Conservation (phyloP, 177 flowering plant species). For the Vitis hybrid region DNA sequence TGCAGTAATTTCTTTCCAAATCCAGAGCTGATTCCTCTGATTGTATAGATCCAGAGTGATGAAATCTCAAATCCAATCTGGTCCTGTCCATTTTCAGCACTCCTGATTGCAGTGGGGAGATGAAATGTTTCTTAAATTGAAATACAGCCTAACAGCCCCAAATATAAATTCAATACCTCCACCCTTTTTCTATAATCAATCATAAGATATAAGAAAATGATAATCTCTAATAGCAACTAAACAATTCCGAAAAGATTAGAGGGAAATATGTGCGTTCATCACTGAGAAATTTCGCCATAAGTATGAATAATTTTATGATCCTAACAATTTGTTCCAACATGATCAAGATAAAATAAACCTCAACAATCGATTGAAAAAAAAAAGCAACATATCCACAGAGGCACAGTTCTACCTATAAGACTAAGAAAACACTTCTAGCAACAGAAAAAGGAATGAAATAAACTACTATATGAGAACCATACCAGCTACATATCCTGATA, state of each 20-base stretch:
- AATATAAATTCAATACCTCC: constrained; percentile 7
- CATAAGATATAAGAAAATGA: not conserved
- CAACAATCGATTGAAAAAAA: no score
- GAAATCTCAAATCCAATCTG: constrained; percentile 46
- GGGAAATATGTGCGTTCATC: no score
- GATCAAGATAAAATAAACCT: no score
- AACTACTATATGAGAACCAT: not conserved
- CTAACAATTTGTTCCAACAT: no score
- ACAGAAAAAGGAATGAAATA: not conserved
- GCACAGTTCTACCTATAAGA: not conserved
- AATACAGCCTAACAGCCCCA: not conserved
- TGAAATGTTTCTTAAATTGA: constrained; percentile 6
- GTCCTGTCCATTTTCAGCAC: constrained; percentile 49
- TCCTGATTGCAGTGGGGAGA: constrained; percentile 28
- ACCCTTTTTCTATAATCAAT: not conserved
- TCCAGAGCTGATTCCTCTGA: constrained; percentile 88
- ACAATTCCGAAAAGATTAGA: not conserved
- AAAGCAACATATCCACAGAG: not conserved
- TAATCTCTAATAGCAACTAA: not conserved
- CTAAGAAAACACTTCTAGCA: not conserved
- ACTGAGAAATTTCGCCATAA: no score
- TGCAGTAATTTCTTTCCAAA: constrained; percentile 61
- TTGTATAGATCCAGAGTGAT: constrained; percentile 63
- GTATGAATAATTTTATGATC: no score
- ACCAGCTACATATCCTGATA: not conserved